Conservation (phyloP, 257 asterid genomes). For the Nicotiana attenuata region DNA sequence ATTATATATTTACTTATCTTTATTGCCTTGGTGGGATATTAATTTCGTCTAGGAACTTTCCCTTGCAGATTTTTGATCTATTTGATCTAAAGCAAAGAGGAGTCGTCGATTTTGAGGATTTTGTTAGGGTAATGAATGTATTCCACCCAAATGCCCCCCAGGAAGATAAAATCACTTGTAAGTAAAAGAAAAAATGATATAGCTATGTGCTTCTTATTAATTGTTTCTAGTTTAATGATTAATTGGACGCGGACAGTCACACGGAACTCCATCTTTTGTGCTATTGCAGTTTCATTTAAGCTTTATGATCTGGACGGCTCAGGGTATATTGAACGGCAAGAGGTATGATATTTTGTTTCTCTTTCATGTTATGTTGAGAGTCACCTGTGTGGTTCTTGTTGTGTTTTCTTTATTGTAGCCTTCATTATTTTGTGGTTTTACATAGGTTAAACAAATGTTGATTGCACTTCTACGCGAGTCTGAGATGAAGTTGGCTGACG, state of each 20-base stretch:
- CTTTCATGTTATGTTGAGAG: background rate
- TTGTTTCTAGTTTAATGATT: background rate
- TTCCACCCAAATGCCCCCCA: conserved; percentile 95
- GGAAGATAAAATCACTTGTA: conserved; percentile 90
- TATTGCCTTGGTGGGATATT: background rate
- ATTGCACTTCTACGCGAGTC: conserved; percentile 87
- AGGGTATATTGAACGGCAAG: conserved; percentile 91
- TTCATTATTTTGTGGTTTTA: conserved; percentile 26
- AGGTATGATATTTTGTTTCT: conserved; percentile 39
- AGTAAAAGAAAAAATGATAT: conserved; percentile 16
- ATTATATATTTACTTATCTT: background rate
- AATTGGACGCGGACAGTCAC: background rate
- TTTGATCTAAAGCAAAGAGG: conserved; percentile 94
- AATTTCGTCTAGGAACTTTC: conserved; percentile 1
- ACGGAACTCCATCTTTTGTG: conserved; percentile 6
- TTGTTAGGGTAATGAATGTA: conserved; percentile 84
- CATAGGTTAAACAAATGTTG: conserved; percentile 96
- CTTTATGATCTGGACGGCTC: conserved; percentile 92
- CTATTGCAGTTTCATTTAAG: conserved; percentile 78
- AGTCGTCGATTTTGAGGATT: conserved; percentile 93
- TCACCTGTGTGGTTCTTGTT: background rate
- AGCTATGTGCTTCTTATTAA: too few species aligned
- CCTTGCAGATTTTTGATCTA: conserved; percentile 84
- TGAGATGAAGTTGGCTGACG: conserved; percentile 93
- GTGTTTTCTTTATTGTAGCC: background rate